These are phyloP conservation scores for Aspergillus pseudotamarii DNA, from an alignment of 2,329 filamentous ascomycete species.

Conservation along the genomic window DNA sequence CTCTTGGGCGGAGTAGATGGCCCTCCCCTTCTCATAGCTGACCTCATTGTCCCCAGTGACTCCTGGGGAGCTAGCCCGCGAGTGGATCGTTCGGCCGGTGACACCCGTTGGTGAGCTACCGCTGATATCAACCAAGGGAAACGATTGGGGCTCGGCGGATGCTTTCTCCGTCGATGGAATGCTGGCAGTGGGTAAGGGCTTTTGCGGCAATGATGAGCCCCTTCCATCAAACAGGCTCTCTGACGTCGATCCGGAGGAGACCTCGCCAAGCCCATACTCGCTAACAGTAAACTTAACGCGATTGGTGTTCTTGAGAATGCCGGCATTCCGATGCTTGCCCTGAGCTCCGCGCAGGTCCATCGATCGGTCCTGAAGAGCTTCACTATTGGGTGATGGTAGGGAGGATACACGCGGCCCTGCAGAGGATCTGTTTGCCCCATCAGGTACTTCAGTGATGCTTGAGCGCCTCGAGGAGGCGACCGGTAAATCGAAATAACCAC, in stretches of 20 bases:
- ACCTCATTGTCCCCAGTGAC: conserved; percentile 30
- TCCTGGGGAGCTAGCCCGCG: conserved; percentile 26
- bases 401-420: conserved; percentile 31
- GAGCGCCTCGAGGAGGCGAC: conserved; percentile 29
- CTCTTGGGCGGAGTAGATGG: conserved; percentile 39
- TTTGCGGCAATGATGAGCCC: conserved; percentile 34
- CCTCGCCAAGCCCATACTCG: conserved; percentile 24
- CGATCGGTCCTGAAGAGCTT: conserved; percentile 23
- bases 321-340: conserved; percentile 41
- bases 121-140: conserved; percentile 30
- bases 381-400: conserved; percentile 25
- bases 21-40: conserved; percentile 38
- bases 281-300: conserved; percentile 36
- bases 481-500: conserved; percentile 38
- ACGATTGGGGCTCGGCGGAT: conserved; percentile 23
- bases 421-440: conserved; percentile 24
- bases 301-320: conserved; percentile 40
- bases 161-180: conserved; percentile 38
- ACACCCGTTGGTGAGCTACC: conserved; percentile 32
- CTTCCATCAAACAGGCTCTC: conserved; percentile 34
- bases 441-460: conserved; percentile 28
- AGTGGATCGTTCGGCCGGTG: conserved; percentile 31
- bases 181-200: conserved; percentile 37
- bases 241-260: conserved; percentile 26
- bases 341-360: conserved; percentile 30